A percentile compares a stretch with the other conserved stretches of the same genome.
Conservation (phyloP, 352 stramenopile species). For the Phytophthora pseudosyringae region DNA sequence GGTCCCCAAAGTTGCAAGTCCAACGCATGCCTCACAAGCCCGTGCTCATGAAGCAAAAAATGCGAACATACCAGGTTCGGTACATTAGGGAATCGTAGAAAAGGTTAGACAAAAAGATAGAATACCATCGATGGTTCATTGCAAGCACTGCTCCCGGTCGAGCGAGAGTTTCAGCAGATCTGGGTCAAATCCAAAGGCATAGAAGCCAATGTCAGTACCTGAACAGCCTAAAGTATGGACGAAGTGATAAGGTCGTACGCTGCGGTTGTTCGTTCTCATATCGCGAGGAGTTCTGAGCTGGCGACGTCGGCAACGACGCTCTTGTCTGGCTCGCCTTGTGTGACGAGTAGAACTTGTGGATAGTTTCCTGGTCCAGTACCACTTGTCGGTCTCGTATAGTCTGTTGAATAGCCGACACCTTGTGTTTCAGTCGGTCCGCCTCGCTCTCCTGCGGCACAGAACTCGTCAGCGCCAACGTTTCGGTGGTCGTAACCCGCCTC, state of each 20-base stretch:
- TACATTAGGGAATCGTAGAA: not conserved
- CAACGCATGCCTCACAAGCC: constrained; percentile 10
- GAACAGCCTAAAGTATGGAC: not conserved
- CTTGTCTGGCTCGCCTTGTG: constrained; percentile 6
- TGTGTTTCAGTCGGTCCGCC: constrained; percentile 7
- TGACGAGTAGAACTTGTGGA: constrained; percentile 19
- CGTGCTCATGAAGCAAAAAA: not conserved
- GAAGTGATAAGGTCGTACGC: not conserved
- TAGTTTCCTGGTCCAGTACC: constrained; percentile 14
- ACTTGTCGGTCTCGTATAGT: constrained; percentile 28
- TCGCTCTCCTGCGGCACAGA: constrained; percentile 28
- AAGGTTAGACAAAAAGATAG: not conserved
- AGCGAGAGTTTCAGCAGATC: constrained; percentile 21
- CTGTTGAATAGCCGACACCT: constrained; percentile 18
- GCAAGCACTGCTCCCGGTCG: constrained; percentile 6
- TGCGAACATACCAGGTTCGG: not conserved
- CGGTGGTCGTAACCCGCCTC: not conserved
- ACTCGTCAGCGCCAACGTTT: not conserved
- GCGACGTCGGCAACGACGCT: not conserved
- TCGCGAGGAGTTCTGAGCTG: not conserved
- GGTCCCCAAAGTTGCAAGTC: constrained; percentile 18
- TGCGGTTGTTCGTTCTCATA: constrained; percentile 9
- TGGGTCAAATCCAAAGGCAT: not conserved
- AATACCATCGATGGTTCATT: constrained; percentile 7
- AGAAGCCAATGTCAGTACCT: not conserved